Base-by-base conservation (phyloP, 2,329 filamentous ascomycete genomes). In the Mycosphaerella sp. region DNA sequence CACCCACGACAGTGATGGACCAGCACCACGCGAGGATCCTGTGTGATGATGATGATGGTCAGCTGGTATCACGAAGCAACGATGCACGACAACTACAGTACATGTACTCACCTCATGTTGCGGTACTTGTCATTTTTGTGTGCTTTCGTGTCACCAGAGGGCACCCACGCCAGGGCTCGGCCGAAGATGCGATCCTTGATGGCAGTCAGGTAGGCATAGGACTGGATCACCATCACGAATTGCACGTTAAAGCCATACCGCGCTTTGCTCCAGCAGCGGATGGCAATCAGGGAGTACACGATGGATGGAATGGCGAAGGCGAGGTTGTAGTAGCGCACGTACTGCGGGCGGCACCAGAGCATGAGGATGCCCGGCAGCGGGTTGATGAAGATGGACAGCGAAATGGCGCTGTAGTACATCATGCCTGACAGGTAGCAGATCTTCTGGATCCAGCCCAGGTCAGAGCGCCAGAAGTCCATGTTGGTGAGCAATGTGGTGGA, bases 261-360 rank as follows among this genome's bases (percentile, higher is more conserved):
- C 36, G 68, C 68, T 55, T 70, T 71, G 44, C 69, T 62, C 70
- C 71, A 73, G 50, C 66, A 64, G 3, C 69, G 66, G 51, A 72
- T 68, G n/a, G 70, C 58, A 12, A 72, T 51, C 13, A 70, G 58
- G 16, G 68, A 68, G 57, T 71, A 71, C 14, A 72, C 41, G 44
- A 73, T 65, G 3, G 66, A 71, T 1, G 71, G 71, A 6, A 72
- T 61, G 14, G 70, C 71, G 50, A 73, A 73, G 4, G 70, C 69
- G n/a, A 73, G 62, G 60, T 72, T 73, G 64, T 71, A 73, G 59
- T 70, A 73, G 55, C 69, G 68, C 59, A 73, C 71, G 62, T 66
- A 71, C 28, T 71, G 60, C 0, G 71, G 70, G 1, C 70, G 66
- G 42, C 67, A 57, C 59, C 68, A 68, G 10, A 73, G 62, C n/a